Percentiles rank a stretch among this genome's conserved stretches.
phyloP scores from a whole-genome alignment of 1,139 yeast genomes.

The Spathaspora sp. region DNA sequence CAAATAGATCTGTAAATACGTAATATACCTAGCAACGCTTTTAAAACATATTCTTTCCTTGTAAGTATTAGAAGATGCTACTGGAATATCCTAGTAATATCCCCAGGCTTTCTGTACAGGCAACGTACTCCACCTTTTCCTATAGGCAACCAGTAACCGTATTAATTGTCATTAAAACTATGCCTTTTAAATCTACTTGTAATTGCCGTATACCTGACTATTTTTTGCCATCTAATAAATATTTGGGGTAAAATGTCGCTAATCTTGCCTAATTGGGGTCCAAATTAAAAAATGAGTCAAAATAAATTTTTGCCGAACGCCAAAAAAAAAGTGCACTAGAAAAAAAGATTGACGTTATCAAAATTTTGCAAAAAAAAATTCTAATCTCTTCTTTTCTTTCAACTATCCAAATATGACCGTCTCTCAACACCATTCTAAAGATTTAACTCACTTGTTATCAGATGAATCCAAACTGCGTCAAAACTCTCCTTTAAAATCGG shows the following conservation, averaged over 20 bases:
- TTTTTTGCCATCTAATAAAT: not conserved
- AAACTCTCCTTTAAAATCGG: conserved; percentile 79
- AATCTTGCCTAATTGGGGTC: conserved; percentile 5
- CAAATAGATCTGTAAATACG: not conserved
- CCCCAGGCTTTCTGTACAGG: too few species aligned
- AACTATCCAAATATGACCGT: conserved; percentile 1
- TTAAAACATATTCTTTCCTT: too few species aligned
- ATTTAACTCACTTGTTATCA: conserved; percentile 73
- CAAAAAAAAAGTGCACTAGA: not conserved
- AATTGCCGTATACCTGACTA: not conserved
- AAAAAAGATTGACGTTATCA: not conserved
- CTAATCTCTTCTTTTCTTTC: not conserved
- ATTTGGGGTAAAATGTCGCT: conserved; percentile 3
- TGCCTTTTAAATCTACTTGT: not conserved
- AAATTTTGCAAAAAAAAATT: not conserved
- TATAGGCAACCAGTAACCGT: too few species aligned
- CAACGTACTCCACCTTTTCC: too few species aligned
- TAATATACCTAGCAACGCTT: too few species aligned
- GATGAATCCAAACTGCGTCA: conserved; percentile 75
- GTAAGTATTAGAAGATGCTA: too few species aligned
- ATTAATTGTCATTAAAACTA: too few species aligned
- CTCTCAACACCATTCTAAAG: conserved; percentile 46
- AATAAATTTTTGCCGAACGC: not conserved
- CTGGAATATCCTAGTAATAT: too few species aligned
- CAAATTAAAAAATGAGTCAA: not conserved